Evolutionary conservation across 225 moss, liverwort and hornwort species (phyloP).

Genomic region (Physcomitrellopsis africana): DNA sequence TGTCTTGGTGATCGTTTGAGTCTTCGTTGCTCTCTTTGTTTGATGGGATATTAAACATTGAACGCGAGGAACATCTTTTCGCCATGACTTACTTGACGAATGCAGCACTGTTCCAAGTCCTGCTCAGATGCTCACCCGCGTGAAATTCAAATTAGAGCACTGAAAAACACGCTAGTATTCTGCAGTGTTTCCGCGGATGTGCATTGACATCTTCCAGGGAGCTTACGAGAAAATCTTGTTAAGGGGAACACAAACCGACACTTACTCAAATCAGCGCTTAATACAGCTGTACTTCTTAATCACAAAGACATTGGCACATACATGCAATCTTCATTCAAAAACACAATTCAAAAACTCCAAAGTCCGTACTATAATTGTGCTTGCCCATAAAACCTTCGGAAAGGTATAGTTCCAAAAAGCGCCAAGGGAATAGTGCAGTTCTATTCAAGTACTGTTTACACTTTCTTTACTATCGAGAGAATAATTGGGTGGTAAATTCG

Average conservation of each 20-base stretch:
- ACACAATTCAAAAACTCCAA: background rate
- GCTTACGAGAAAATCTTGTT: no score
- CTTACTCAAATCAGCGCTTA: background rate
- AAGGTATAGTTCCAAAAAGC: background rate
- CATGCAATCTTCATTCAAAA: background rate
- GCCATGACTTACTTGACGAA: constrained; percentile 13
- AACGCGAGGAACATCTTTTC: constrained; percentile 19
- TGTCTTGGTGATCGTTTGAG: constrained; percentile 37
- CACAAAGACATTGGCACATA: background rate
- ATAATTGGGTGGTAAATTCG: no score
- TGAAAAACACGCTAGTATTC: background rate
- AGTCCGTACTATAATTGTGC: background rate
- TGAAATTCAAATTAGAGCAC: background rate
- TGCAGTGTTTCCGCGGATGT: background rate
- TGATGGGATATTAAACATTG: constrained; percentile 19
- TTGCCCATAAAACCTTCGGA: no score
- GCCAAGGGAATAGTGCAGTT: background rate
- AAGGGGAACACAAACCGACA: background rate
- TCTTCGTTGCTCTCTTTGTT: background rate
- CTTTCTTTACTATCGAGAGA: no score
- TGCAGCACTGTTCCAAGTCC: constrained; percentile 13
- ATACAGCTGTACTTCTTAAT: background rate
- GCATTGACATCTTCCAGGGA: background rate
- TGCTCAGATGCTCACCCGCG: constrained; percentile 19
- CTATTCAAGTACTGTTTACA: no score